Evolutionary conservation across 768 basidiomycete genomes (phyloP).

Genomic region (Rhodosporidiobolus sp.): DNA sequence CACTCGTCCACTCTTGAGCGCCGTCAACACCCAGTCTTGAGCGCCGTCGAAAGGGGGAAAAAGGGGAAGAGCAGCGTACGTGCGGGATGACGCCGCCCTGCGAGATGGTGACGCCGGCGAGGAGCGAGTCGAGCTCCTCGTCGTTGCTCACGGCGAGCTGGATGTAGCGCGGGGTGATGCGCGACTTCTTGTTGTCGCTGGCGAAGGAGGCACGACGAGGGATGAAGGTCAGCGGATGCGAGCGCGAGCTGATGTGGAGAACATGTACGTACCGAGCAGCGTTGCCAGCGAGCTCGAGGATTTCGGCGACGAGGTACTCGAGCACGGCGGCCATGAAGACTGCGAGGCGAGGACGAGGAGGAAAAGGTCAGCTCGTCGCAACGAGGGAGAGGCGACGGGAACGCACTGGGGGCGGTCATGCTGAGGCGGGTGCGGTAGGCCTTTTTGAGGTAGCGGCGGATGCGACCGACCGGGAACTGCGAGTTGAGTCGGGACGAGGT

Average conservation of each 20-base stretch:
- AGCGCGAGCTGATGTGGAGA: slow-evolving; percentile 49
- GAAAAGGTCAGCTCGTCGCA: no score
- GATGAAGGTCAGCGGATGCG: slow-evolving; percentile 45
- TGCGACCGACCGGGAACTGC: slow-evolving; percentile 64
- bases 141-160: slow-evolving; percentile 75
- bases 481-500: no score
- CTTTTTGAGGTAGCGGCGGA: slow-evolving; percentile 80
- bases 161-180: slow-evolving; percentile 73
- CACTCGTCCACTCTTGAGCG: no score
- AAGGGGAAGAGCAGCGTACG: background rate
- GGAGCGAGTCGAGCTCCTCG: slow-evolving; percentile 72
- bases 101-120: slow-evolving; percentile 78
- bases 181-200: slow-evolving; percentile 71
- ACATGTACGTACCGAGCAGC: background rate
- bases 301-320: slow-evolving; percentile 81
- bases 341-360: background rate
- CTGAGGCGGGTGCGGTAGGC: slow-evolving; percentile 83
- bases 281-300: slow-evolving; percentile 79
- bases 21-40: no score
- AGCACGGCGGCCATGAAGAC: slow-evolving; percentile 14
- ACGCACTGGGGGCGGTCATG: slow-evolving; percentile 66
- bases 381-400: no score
- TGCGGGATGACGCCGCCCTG: slow-evolving; percentile 77
- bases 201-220: no score
- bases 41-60: background rate